Percentiles rank a stretch among this genome's conserved stretches.
phyloP scores from a whole-genome alignment of 805 yeast species.

The Blastobotrys americana region DNA sequence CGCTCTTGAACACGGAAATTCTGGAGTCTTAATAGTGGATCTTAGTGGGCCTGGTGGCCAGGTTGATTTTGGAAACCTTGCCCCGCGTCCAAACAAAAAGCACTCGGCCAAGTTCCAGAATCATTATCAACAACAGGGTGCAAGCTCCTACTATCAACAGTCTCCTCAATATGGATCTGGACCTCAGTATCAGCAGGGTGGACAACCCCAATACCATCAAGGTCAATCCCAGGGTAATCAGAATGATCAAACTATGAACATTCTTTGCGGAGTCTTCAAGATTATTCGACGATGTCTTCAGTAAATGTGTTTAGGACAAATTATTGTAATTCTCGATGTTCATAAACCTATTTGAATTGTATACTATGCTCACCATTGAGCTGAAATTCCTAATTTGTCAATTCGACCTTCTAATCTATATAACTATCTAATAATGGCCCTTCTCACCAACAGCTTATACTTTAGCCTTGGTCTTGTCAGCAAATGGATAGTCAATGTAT shows the following conservation, averaged over 20 bases:
- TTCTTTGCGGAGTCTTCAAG: conserved; percentile 20
- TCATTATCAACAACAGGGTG: conserved; percentile 19
- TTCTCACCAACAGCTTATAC: too few species aligned
- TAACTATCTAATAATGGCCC: too few species aligned
- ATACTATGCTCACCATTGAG: too few species aligned
- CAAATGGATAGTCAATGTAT: conserved; percentile 6
- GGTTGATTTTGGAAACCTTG: conserved; percentile 28
- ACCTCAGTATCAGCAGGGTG: conserved; percentile 13
- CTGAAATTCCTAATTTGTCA: too few species aligned
- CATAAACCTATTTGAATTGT: neutral
- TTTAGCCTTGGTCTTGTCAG: too few species aligned
- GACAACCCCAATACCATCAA: conserved; percentile 24
- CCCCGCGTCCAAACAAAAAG: conserved; percentile 23
- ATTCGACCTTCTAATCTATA: neutral
- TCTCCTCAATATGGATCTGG: conserved; percentile 2
- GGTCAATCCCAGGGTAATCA: conserved; percentile 15
- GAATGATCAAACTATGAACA: conserved; percentile 13
- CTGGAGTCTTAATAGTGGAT: conserved; percentile 75
- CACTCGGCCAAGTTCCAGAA: conserved; percentile 14
- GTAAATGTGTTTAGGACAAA: neutral
- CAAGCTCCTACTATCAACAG: conserved; percentile 17
- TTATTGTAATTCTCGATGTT: neutral
- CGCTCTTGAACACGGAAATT: conserved; percentile 59
- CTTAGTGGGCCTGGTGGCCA: conserved; percentile 39
- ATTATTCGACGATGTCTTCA: conserved; percentile 14